Percentiles rank a stretch among this genome's conserved stretches.
phyloP scores from a whole-genome alignment of 2,329 filamentous ascomycete species.

The Fusarium sp. region DNA sequence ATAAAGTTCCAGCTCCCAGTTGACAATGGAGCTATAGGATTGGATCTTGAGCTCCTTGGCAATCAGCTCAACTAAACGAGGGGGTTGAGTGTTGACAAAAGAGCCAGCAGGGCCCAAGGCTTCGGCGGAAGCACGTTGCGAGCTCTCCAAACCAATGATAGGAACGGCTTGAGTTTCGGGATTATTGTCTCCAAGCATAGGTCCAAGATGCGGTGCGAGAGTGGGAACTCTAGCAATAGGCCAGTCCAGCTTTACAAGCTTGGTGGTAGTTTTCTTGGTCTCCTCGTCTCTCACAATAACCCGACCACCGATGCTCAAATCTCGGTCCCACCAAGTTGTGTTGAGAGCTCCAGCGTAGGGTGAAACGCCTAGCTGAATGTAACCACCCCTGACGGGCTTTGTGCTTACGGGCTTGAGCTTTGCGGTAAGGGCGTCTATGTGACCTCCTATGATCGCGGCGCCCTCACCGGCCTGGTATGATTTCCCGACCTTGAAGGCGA shows the following conservation, averaged over 20 bases:
- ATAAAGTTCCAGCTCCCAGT: constrained; percentile 97
- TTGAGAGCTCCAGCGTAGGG: constrained; percentile 91
- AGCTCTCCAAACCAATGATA: constrained; percentile 88
- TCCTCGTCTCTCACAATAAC: constrained; percentile 81
- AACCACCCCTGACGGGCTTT: constrained; percentile 86
- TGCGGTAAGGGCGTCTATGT: constrained; percentile 92
- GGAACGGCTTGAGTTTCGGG: constrained; percentile 94
- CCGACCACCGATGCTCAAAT: constrained; percentile 88
- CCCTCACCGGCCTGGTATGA: constrained; percentile 87
- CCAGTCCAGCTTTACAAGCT: constrained; percentile 92
- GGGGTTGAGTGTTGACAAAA: constrained; percentile 86
- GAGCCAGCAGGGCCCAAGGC: constrained; percentile 71
- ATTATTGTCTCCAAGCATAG: constrained; percentile 76
- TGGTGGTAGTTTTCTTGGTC: constrained; percentile 79
- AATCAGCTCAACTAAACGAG: constrained; percentile 85
- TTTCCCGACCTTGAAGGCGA: constrained; percentile 85
- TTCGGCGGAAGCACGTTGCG: constrained; percentile 53
- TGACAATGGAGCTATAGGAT: constrained; percentile 80
- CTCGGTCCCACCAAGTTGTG: constrained; percentile 96
- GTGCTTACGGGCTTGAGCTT: constrained; percentile 91
- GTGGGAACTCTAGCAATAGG: constrained; percentile 93
- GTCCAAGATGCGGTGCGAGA: constrained; percentile 92
- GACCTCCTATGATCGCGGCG: constrained; percentile 87
- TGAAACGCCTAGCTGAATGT: constrained; percentile 88
- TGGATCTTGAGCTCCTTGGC: constrained; percentile 77